Evolutionary conservation across 73 alveolate genomes (phyloP).

Genomic region (Uronychia setigera): DNA sequence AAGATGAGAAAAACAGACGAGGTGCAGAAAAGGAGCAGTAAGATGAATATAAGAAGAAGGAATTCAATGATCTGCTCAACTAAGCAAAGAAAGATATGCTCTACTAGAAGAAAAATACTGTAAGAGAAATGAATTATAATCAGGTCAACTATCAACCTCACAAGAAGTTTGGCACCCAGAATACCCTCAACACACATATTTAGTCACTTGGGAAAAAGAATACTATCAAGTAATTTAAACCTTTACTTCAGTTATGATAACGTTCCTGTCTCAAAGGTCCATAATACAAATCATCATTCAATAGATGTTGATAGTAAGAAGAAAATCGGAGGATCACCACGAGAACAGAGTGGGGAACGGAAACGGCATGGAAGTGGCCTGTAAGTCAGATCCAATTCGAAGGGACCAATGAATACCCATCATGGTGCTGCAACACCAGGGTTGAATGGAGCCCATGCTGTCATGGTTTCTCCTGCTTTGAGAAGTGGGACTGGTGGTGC

Average conservation of each 20-base stretch:
- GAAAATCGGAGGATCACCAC: not conserved
- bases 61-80: not conserved
- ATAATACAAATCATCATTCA: not conserved
- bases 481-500: not conserved
- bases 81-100: not conserved
- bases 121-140: not conserved
- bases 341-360: not conserved
- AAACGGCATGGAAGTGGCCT: not conserved
- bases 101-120: not conserved
- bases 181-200: not conserved
- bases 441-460: not conserved
- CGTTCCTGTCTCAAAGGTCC: not conserved
- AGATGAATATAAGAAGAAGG: not conserved
- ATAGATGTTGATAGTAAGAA: not conserved
- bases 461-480: not conserved
- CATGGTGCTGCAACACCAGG: not conserved
- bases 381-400: not conserved
- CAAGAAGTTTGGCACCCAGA: not conserved
- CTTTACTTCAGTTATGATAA: not conserved
- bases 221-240: not conserved
- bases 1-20: not conserved
- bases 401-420: not conserved
- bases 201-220: not conserved
- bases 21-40: not conserved
- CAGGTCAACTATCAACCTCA: not conserved